These are phyloP conservation scores for Asterophora lycoperdoides DNA, from an alignment of 768 basidiomycete genomes.

Conservation along the genomic window DNA sequence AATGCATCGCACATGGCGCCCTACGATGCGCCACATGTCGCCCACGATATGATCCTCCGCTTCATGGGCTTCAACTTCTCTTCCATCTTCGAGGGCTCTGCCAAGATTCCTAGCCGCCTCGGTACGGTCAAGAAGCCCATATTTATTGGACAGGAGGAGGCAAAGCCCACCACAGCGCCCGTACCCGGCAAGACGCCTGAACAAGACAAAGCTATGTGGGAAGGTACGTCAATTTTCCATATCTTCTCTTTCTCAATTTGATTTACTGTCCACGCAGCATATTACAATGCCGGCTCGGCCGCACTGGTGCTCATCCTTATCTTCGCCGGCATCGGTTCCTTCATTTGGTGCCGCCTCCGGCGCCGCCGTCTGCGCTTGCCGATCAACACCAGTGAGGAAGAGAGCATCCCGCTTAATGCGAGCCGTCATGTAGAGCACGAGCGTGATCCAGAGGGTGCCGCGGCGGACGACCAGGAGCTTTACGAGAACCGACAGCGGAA, in stretches of 20 bases:
- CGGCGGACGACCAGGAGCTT: constrained; percentile 26
- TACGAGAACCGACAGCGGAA: constrained; percentile 30
- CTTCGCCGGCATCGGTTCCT: constrained; percentile 59
- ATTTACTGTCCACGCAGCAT: constrained; percentile 48
- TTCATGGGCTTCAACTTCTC: constrained; percentile 94
- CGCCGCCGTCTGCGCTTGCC: constrained; percentile 39
- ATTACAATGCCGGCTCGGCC: constrained; percentile 90
- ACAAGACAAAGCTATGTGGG: constrained; percentile 86
- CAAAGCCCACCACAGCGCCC: constrained; percentile 31
- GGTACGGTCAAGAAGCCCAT: constrained; percentile 69
- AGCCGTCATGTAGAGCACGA: constrained; percentile 45
- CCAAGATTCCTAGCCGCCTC: constrained; percentile 74
- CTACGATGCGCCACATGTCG: constrained; percentile 77
- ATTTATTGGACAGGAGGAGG: constrained; percentile 44
- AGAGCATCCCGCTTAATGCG: constrained; percentile 63
- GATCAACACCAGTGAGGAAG: constrained; percentile 44
- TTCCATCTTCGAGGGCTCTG: constrained; percentile 73
- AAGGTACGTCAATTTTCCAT: constrained; percentile 50
- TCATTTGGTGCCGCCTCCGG: constrained; percentile 75
- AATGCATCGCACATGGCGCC: constrained; percentile 97
- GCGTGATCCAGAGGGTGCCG: constrained; percentile 24
- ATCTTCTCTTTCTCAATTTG: neutral
- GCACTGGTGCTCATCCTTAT: constrained; percentile 80
- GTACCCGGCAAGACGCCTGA: constrained; percentile 59
- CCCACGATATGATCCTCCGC: constrained; percentile 98